Base-by-base conservation (phyloP, 2,329 filamentous ascomycete genomes). In the Colletotrichum truncatum region DNA sequence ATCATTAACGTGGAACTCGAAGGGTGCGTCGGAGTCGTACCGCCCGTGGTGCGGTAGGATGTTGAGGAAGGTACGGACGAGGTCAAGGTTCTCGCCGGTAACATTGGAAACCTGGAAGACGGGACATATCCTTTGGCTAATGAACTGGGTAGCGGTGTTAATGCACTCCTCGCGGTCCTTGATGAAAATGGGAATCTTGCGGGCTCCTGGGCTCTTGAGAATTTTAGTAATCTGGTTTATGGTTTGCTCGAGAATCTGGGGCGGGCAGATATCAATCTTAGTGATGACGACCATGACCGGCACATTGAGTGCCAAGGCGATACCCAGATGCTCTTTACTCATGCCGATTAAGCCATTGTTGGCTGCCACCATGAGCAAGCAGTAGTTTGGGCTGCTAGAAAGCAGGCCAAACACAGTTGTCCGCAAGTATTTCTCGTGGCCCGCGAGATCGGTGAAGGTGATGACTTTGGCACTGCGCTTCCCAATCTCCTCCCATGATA, bases 71-170 rank as follows among this genome's bases (percentile, higher is more conserved):
- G 91, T 93, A 58, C 95, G 91, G 5, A 99, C 94, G 4, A 98
- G 85, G 68, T 98, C 93, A 46, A 99, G 85, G 67, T 93, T 93
- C 77, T 97, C 88, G 46, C 96, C 96, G 1, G 96, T 98, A 30
- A 99, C 96, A 74, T 99, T 99, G 70, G 95, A 98, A 10, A 99
- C 94, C 74, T 98, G 94, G 81, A 99, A 99, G 69, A 99, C 91
- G 11, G 96, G 96, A 74, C 95, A 98, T 74, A 99, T 98, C 39
- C 96, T 88, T 78, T 97, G 92, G 72, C 92, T 96, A 71, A 98
- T 93, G 73, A 99, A 98, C 76, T 98, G 96, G 0, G 93, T 95
- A 9, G 96, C 95, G 0, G 96, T 99, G 76, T 96, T 94, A 73
- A 99, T 91, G 72, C 94, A 97, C 70, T 97, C 93, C 75, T 97